These are phyloP conservation scores for Pulveroboletus sp. DNA, from an alignment of 768 basidiomycete genomes.

Conservation along the genomic window DNA sequence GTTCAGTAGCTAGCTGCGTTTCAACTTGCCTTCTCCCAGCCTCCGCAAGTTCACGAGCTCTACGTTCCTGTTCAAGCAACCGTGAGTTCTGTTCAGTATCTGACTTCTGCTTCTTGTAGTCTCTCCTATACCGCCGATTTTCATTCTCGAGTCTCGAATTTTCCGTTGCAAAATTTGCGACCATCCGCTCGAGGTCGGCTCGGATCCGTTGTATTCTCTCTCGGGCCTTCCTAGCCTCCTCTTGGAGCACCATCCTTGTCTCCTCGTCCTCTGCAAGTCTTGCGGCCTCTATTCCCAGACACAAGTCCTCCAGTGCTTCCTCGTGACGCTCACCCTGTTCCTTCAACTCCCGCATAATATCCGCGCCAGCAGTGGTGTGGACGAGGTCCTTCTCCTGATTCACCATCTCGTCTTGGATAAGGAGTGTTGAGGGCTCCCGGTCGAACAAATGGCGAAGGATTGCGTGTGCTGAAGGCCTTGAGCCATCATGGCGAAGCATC, in stretches of 20 bases:
- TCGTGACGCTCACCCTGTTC: slow-evolving; percentile 41
- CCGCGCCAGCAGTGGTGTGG: slow-evolving; percentile 48
- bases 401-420: slow-evolving; percentile 55
- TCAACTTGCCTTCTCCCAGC: slow-evolving; percentile 12
- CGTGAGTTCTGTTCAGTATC: slow-evolving; percentile 16
- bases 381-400: slow-evolving; percentile 42
- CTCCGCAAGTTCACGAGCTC: slow-evolving; percentile 23
- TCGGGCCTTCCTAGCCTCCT: slow-evolving; percentile 38
- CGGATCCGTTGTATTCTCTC: slow-evolving; percentile 40
- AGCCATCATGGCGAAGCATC: slow-evolving; percentile 41
- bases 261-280: slow-evolving; percentile 41
- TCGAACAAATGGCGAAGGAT: slow-evolving; percentile 42
- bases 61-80: slow-evolving; percentile 24
- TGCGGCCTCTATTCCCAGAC: slow-evolving; percentile 43
- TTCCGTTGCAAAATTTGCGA: slow-evolving; percentile 33
- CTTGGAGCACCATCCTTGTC: slow-evolving; percentile 38
- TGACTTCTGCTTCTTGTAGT: slow-evolving; percentile 17
- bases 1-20: slow-evolving; percentile 17
- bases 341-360: slow-evolving; percentile 45
- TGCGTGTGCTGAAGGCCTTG: slow-evolving; percentile 37
- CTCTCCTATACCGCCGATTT: slow-evolving; percentile 20
- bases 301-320: slow-evolving; percentile 41
- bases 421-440: slow-evolving; percentile 38
- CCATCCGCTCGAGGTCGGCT: slow-evolving; percentile 36
- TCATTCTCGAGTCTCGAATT: slow-evolving; percentile 29